Conservation (phyloP, 768 basidiomycete species). For the Guyanaporus albipodus region DNA sequence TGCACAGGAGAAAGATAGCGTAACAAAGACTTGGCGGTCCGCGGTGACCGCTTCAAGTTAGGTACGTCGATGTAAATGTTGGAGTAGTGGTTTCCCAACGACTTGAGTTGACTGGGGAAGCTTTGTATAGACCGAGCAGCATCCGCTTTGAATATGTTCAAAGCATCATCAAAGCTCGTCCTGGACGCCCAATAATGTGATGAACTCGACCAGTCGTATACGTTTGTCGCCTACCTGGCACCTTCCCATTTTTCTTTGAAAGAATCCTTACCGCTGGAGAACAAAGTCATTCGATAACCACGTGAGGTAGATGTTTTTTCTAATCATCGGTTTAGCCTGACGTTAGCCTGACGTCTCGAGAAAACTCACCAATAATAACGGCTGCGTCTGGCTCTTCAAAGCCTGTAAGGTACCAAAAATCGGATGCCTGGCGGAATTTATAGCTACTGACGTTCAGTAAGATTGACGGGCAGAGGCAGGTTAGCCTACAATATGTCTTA, state of each 20-base stretch:
- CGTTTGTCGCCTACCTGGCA: conserved; percentile 44
- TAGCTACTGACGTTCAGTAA: conserved; percentile 52
- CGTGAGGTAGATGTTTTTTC: conserved; percentile 67
- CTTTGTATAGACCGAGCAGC: conserved; percentile 55
- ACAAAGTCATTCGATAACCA: conserved; percentile 86
- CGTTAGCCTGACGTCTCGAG: background rate
- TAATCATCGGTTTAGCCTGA: conserved; percentile 25
- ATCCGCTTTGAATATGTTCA: conserved; percentile 73
- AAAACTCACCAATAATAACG: conserved; percentile 65
- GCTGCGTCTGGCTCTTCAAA: conserved; percentile 93
- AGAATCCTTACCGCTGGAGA: conserved; percentile 69
- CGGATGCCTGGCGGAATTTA: conserved; percentile 88
- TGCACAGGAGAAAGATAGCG: conserved; percentile 41
- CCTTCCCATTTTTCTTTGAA: conserved; percentile 92
- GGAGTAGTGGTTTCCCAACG: conserved; percentile 45
- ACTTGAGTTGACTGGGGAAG: conserved; percentile 57
- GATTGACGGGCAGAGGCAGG: conserved; percentile 1
- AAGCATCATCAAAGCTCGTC: conserved; percentile 63
- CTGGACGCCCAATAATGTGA: conserved; percentile 30
- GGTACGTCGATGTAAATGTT: conserved; percentile 53
- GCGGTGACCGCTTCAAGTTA: conserved; percentile 35
- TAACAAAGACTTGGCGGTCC: conserved; percentile 51
- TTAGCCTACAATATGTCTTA: conserved; percentile 72
- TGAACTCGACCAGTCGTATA: background rate
- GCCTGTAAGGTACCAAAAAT: conserved; percentile 96